Conservation (phyloP, 306 rosid genomes). For the Glycine soja region DNA sequence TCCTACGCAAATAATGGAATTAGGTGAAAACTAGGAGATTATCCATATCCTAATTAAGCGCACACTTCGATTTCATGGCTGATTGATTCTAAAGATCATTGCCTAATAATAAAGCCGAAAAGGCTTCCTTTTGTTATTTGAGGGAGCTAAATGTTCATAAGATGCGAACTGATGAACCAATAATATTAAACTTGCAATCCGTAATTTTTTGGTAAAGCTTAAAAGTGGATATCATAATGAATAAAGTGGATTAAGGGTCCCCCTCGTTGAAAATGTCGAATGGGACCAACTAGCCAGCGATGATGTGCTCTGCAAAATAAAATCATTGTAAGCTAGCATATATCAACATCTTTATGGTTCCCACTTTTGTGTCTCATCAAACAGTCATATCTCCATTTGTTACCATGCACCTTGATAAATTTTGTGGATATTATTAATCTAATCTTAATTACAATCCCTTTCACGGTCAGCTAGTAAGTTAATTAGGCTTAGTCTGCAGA, state of each 20-base stretch:
- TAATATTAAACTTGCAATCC: constrained; percentile 28
- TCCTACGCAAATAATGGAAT: constrained; percentile 30
- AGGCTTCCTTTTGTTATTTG: constrained; percentile 38
- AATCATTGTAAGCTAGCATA: constrained; percentile 45
- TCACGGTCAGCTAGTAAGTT: constrained; percentile 9
- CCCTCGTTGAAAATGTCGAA: constrained; percentile 53
- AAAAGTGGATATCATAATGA: constrained; percentile 52
- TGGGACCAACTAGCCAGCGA: constrained; percentile 52
- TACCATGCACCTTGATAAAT: background rate
- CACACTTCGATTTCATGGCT: constrained; percentile 13
- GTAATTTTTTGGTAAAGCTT: constrained; percentile 41
- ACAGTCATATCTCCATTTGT: constrained; percentile 18
- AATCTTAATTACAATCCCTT: constrained; percentile 9
- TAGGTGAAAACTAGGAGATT: constrained; percentile 33
- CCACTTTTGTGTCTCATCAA: constrained; percentile 48
- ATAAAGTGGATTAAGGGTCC: constrained; percentile 62
- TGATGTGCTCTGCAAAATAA: constrained; percentile 48
- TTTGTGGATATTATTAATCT: constrained; percentile 1
- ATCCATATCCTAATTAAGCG: constrained; percentile 10
- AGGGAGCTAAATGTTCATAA: constrained; percentile 38
- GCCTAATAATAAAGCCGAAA: constrained; percentile 48
- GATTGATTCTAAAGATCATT: constrained; percentile 47
- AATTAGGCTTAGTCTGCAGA: constrained; percentile 26
- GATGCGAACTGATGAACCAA: constrained; percentile 26
- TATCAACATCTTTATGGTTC: constrained; percentile 54